These are phyloP conservation scores for Yamadazyma kitorensis DNA, from an alignment of 805 yeast genomes.

Conservation along the genomic window DNA sequence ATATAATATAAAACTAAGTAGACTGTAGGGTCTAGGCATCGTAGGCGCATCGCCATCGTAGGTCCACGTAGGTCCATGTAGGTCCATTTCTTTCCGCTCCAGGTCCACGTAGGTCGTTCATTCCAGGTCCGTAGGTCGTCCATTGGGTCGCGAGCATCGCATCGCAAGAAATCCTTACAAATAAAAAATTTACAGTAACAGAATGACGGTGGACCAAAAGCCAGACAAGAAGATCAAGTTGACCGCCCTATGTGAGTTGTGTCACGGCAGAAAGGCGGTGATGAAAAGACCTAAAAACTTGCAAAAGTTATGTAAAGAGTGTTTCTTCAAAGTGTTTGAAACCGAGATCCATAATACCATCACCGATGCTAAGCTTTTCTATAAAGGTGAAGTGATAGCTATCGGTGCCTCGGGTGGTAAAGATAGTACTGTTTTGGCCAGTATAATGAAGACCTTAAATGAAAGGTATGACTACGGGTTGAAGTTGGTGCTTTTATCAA, in stretches of 20 bases:
- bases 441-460: constrained; percentile 79
- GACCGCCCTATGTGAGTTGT: constrained; percentile 69
- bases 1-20: too few species aligned
- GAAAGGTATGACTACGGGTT: constrained; percentile 87
- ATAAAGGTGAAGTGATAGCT: constrained; percentile 83
- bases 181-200: too few species aligned
- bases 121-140: too few species aligned
- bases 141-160: too few species aligned
- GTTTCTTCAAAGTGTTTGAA: constrained; percentile 89
- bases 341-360: constrained; percentile 95
- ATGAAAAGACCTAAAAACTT: constrained; percentile 90
- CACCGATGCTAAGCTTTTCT: constrained; percentile 61
- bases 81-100: too few species aligned
- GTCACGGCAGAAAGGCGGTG: constrained; percentile 78
- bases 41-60: too few species aligned
- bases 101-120: too few species aligned
- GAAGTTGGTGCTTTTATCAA: constrained; percentile 75
- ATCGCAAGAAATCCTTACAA: too few species aligned
- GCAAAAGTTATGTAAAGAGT: constrained; percentile 83
- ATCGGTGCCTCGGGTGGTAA: constrained; percentile 99
- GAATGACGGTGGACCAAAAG: too few species aligned
- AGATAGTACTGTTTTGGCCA: constrained; percentile 93
- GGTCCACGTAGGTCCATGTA: too few species aligned
- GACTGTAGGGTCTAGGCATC: too few species aligned
- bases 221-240: constrained; percentile 29